Conservation (phyloP, 2,329 filamentous ascomycete genomes). For the Phaeosphaeriaceae sp. region DNA sequence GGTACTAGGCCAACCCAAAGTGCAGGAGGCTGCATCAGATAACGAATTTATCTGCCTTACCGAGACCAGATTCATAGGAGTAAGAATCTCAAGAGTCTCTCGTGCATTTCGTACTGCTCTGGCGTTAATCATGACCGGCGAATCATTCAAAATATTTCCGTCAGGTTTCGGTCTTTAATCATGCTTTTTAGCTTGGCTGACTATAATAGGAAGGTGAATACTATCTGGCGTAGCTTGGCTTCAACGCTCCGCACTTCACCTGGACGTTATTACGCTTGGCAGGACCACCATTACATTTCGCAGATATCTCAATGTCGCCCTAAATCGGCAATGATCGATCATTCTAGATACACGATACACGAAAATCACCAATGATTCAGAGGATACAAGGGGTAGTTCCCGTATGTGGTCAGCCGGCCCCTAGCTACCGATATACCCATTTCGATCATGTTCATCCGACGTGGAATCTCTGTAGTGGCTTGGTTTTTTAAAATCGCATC, state of each 20-base stretch:
- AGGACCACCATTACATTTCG: conserved; percentile 12
- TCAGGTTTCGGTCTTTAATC: not conserved
- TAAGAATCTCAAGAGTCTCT: not conserved
- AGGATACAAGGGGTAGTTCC: conserved; percentile 1
- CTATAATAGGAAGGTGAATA: conserved; percentile 15
- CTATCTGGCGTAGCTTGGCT: conserved; percentile 15
- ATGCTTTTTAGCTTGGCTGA: conserved; percentile 10
- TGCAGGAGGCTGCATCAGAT: conserved; percentile 10
- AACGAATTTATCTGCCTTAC: conserved; percentile 5
- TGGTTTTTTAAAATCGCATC: conserved; percentile 8
- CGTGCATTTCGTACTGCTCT: not conserved
- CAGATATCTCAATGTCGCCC: conserved; percentile 11
- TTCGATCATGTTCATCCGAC: conserved; percentile 17
- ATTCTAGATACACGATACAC: not conserved
- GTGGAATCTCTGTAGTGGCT: conserved; percentile 5
- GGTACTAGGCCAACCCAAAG: not conserved
- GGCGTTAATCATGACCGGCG: not conserved
- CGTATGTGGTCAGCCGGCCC: not conserved
- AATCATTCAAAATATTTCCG: not conserved
- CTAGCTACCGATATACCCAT: conserved; percentile 15
- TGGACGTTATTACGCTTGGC: conserved; percentile 10
- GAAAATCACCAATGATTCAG: conserved; percentile 1
- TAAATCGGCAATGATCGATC: conserved; percentile 3
- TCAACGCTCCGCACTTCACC: conserved; percentile 4
- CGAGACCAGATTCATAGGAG: not conserved